Base-by-base conservation (phyloP, 257 asterid species). In the Solanum virginianum region DNA sequence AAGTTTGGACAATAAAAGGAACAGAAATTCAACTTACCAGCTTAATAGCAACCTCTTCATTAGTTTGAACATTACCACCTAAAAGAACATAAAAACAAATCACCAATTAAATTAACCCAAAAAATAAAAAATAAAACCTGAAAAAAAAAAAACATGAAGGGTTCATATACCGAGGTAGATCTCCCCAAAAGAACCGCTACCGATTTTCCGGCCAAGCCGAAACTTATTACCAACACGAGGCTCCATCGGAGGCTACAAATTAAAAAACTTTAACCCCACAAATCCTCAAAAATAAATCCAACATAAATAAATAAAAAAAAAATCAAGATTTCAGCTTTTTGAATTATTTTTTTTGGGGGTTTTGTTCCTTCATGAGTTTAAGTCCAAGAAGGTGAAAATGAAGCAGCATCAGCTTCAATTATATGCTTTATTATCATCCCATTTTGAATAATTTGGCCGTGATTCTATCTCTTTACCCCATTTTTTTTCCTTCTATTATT, bases 161-260 rank as follows among this genome's bases (percentile, higher is more conserved):
- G 15, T 53, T 79, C 24, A 53, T 16, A 26, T 79, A 79, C 65
- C 83, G 75, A 89, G 81, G 83, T 92, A 89, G 89, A 92, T 92
- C 90, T 92, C 94, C 63, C 94, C 96, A 85, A 92, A 92, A 22
- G 96, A 92, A 81, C 96, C 96, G 68, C 94, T 90, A 81, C 96
- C 96, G 74, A 92, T 92, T 88, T 92, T 92, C 85, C 94, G 87
- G 26, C 96, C 96, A 79, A 92, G 68, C 49, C 94, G 91, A 66
- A 86, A 92, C 90, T 88, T 92, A 81, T 90, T 91, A 77, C 94
- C 96, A 85, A 92, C 92, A 29, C 93, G 94, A 86, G 93, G 93
- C 90, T 92, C 96, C 96, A 92, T 92, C 69, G 55, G 87, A 75
- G 62, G 51, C 45, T 49, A 87, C 41, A 71, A 49, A 68, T 66